phyloP scores from a whole-genome alignment of 2,329 filamentous ascomycete species.

The Fusarium sp. region DNA sequence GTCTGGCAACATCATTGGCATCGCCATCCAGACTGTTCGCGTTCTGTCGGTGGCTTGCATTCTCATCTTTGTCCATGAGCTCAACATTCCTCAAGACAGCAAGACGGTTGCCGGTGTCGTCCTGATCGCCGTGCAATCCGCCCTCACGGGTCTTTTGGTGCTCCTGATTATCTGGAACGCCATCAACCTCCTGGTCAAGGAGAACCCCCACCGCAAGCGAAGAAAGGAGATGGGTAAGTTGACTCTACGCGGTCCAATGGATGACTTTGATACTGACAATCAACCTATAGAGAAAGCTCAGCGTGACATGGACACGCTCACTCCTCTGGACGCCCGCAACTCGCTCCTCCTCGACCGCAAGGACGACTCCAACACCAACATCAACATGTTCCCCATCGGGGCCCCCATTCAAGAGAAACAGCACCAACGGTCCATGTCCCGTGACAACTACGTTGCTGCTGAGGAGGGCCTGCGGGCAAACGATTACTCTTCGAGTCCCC shows the following conservation, averaged over 20 bases:
- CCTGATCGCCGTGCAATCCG: constrained; percentile 88
- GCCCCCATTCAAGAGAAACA: constrained; percentile 51
- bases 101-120: constrained; percentile 95
- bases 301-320: constrained; percentile 81
- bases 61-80: constrained; percentile 90
- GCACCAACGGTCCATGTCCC: constrained; percentile 42
- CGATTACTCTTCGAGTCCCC: constrained; percentile 41
- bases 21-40: constrained; percentile 86
- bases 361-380: constrained; percentile 48
- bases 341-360: constrained; percentile 76
- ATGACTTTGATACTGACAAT: constrained; percentile 40
- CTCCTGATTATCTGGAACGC: constrained; percentile 91
- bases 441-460: constrained; percentile 46
- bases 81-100: constrained; percentile 87
- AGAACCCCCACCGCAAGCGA: constrained; percentile 88
- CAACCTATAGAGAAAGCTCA: constrained; percentile 71
- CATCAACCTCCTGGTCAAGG: constrained; percentile 79
- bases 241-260: not conserved
- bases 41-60: constrained; percentile 89
- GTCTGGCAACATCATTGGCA: constrained; percentile 92
- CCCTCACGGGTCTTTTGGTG: constrained; percentile 80
- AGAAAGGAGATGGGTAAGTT: constrained; percentile 87
- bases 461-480: constrained; percentile 37
- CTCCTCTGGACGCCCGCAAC: constrained; percentile 85
- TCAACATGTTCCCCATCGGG: constrained; percentile 55